phyloP scores from a whole-genome alignment of 352 stramenopile genomes.

The Phytopythium vexans region DNA sequence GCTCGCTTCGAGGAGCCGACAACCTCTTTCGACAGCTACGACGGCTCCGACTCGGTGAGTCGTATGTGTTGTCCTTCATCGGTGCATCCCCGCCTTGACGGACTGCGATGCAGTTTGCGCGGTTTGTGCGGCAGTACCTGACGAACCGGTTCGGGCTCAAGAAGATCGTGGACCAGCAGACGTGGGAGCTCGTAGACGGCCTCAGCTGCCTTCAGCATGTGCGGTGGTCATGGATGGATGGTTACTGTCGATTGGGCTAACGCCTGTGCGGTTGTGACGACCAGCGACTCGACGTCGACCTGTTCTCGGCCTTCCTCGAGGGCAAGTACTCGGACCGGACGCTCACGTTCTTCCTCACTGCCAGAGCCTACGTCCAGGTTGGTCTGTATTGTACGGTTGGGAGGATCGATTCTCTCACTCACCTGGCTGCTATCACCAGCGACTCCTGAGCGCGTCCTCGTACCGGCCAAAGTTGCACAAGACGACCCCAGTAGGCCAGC shows the following conservation, averaged over 20 bases:
- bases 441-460: slow-evolving; percentile 11
- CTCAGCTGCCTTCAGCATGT: slow-evolving; percentile 40
- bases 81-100: not conserved
- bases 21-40: slow-evolving; percentile 6
- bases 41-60: slow-evolving; percentile 13
- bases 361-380: slow-evolving; percentile 43
- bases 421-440: slow-evolving; percentile 9
- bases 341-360: slow-evolving; percentile 53
- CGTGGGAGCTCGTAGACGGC: slow-evolving; percentile 49
- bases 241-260: not conserved
- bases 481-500: slow-evolving; percentile 2
- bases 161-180: slow-evolving; percentile 59
- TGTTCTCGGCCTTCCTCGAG: slow-evolving; percentile 61
- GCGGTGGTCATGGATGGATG: slow-evolving; percentile 5
- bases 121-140: slow-evolving; percentile 55
- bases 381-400: too few species aligned
- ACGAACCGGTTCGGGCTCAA: slow-evolving; percentile 64
- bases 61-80: not conserved
- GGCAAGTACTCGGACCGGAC: slow-evolving; percentile 40
- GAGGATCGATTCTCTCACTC: not conserved
- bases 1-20: slow-evolving; percentile 34
- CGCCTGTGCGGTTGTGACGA: not conserved
- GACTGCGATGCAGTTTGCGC: slow-evolving; percentile 23
- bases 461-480: slow-evolving; percentile 31
- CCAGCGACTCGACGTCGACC: slow-evolving; percentile 47